Base-by-base conservation (phyloP, 1,284 basidiomycete species). In the Boletellus sp. region DNA sequence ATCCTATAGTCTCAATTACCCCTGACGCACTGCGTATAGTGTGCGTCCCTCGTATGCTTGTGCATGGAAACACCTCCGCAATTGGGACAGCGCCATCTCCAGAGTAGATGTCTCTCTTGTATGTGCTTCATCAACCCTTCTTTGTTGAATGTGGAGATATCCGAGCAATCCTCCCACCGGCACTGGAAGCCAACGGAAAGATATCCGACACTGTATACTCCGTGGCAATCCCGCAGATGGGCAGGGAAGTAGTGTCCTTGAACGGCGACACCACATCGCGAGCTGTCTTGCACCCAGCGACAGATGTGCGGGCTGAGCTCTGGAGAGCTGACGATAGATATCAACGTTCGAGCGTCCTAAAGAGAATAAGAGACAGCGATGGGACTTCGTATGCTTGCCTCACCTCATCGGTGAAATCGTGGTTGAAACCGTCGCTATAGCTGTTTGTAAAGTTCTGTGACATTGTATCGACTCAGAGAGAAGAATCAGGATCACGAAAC, bases 371-470 rank as follows among this genome's bases (percentile, higher is more conserved):
- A 45, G 44, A 39, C 12, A 28, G 32, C 3, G 30, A 53, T 19
- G 12, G 21, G 13, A 3, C 12, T 32, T 19, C 30, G 13, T 18
- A 15, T 16, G 38, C 30, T 44, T 26, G 21, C 21, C 50, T 49
- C 49, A 67, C 63, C 57, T 68, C 65, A 42, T 65, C 63, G 0
- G 66, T 68, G 45, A 65, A 65, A 37, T 66, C 46, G 16, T 66
- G 66, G 35, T 68, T 68, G 52, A 44, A 65, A 35, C 65, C 66
- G 35, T 58, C 65, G 22, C 55, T 40, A 22, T 51, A 36, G 49
- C 5, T 13, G 39, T 46, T 55, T 18, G 55, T 19, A 10, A 24
- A 12, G 42, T 54, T 57, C 44, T 53, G 63, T 43, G 65, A 32
- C 65, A 68, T 68, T 18, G 32, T 40, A 5, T 54, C 54, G 36